Percentiles rank a stretch among this genome's conserved stretches.
phyloP scores from a whole-genome alignment of 441 rosid species.

The Rhodomyrtus psidioides region DNA sequence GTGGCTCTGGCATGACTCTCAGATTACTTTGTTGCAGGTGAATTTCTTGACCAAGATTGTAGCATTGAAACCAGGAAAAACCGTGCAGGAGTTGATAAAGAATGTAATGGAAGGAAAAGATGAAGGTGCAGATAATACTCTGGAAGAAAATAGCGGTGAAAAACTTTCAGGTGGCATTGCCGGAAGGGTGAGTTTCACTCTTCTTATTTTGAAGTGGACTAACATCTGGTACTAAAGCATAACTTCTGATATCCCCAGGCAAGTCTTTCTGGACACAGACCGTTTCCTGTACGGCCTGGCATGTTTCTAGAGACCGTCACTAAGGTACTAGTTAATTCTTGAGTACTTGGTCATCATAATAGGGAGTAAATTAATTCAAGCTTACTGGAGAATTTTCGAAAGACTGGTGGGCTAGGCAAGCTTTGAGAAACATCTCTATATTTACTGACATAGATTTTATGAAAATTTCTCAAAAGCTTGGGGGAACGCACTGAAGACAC shows the following conservation, averaged over 20 bases:
- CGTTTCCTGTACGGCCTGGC: slow-evolving; percentile 90
- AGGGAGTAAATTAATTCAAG: background rate
- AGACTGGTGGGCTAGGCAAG: background rate
- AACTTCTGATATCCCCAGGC: slow-evolving; percentile 25
- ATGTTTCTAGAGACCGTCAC: slow-evolving; percentile 95
- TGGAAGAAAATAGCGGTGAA: slow-evolving; percentile 21
- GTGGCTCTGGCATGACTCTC: background rate
- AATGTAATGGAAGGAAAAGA: slow-evolving; percentile 91
- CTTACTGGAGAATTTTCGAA: background rate
- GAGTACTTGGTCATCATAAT: background rate
- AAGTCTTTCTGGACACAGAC: slow-evolving; percentile 68
- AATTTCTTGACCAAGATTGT: slow-evolving; percentile 88
- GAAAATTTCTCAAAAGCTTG: background rate
- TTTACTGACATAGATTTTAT: background rate
- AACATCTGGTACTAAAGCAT: background rate
- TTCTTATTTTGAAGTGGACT: background rate
- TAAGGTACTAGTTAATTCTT: slow-evolving; percentile 39
- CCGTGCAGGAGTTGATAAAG: slow-evolving; percentile 68
- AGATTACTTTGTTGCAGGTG: slow-evolving; percentile 44
- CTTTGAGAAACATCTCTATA: background rate
- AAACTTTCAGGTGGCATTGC: slow-evolving; percentile 37
- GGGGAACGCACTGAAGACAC: background rate
- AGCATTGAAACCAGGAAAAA: slow-evolving; percentile 78
- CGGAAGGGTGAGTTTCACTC: slow-evolving; percentile 52
- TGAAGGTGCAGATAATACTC: slow-evolving; percentile 79